Evolutionary conservation across 78 protist species (phyloP).

Genomic region (Dictyostelium citrinum): DNA sequence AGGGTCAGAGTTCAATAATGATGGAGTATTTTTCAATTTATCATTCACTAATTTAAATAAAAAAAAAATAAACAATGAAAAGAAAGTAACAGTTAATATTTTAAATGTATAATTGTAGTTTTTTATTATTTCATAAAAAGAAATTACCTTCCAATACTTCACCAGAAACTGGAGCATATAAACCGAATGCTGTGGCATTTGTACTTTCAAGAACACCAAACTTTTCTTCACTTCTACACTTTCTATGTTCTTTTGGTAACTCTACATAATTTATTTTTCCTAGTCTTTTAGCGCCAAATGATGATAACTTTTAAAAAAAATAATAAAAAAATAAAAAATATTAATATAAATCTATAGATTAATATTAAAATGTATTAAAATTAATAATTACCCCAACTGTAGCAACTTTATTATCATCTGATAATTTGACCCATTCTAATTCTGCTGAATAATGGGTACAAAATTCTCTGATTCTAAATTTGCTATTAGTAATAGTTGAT

Average conservation of each 20-base stretch:
- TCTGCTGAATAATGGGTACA: neutral
- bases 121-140: no score
- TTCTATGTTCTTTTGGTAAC: neutral
- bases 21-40: neutral
- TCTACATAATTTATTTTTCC: neutral
- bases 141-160: neutral
- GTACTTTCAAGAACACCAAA: neutral
- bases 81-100: no score
- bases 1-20: neutral
- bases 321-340: neutral
- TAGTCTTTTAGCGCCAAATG: neutral
- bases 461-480: neutral
- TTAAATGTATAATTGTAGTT: no score
- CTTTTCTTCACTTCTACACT: neutral
- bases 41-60: neutral
- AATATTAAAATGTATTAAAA: neutral
- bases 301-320: neutral
- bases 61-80: neutral
- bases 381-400: neutral
- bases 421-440: neutral
- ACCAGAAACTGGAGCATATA: constrained; percentile 3
- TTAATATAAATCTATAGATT: neutral
- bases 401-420: neutral
- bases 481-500: neutral
- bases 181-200: neutral